Conservation (phyloP, 768 basidiomycete species). For the Mycena belliarum region DNA sequence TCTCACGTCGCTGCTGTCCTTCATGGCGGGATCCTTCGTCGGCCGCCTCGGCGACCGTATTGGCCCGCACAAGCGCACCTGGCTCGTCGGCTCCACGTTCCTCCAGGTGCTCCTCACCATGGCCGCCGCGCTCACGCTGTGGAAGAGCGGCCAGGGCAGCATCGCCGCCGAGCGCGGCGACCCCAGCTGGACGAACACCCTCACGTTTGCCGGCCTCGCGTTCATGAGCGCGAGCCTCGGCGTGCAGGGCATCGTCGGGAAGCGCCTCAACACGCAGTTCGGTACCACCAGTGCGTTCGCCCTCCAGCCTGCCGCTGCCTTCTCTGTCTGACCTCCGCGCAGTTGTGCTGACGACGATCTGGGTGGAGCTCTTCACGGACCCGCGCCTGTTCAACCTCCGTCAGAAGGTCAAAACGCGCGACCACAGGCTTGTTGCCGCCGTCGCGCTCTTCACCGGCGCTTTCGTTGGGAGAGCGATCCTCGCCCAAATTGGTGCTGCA, state of each 20-base stretch:
- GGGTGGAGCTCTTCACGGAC: constrained; percentile 87
- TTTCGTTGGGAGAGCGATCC: constrained; percentile 61
- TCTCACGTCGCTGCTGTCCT: constrained; percentile 74
- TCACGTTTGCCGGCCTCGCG: constrained; percentile 70
- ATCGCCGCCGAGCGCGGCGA: constrained; percentile 54
- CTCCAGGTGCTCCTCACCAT: constrained; percentile 78
- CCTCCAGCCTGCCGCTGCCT: not conserved
- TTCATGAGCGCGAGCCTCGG: constrained; percentile 85
- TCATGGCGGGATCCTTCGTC: constrained; percentile 74
- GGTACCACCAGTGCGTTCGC: constrained; percentile 65
- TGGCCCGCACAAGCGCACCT: constrained; percentile 69
- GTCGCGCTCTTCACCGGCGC: constrained; percentile 74
- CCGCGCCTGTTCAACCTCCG: constrained; percentile 67
- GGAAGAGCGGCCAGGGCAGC: constrained; percentile 63
- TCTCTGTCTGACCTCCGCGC: constrained; percentile 3
- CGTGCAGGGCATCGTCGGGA: constrained; percentile 84
- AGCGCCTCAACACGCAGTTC: constrained; percentile 78
- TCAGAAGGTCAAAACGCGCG: constrained; percentile 56
- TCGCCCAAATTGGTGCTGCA: constrained; percentile 60
- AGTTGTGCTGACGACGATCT: constrained; percentile 86
- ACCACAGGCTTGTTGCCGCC: constrained; percentile 72
- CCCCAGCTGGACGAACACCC: constrained; percentile 69
- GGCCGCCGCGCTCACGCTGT: constrained; percentile 68
- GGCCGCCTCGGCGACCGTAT: constrained; percentile 85
- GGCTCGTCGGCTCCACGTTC: constrained; percentile 73